Conservation (phyloP, 176 grass and related monocot genomes). For the Luzula sylvatica region DNA sequence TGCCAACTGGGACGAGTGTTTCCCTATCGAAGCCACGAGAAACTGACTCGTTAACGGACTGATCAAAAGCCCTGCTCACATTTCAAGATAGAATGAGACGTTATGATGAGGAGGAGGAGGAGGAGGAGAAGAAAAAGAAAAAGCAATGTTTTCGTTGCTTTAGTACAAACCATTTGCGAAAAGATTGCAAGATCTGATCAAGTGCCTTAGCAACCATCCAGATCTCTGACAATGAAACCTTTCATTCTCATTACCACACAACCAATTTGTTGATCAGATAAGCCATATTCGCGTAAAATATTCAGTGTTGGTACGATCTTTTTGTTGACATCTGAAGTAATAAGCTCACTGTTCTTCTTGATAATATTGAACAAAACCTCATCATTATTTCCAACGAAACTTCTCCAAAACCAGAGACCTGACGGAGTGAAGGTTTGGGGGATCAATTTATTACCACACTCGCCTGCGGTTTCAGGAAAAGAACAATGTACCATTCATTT, state of each 20-base stretch:
- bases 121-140: too few species aligned
- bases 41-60: background rate
- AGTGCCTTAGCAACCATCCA: background rate
- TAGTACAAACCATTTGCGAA: too few species aligned
- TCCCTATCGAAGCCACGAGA: background rate
- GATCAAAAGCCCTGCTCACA: background rate
- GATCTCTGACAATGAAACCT: too few species aligned
- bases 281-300: background rate
- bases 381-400: background rate
- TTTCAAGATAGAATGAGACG: background rate
- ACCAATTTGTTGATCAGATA: background rate
- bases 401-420: conserved; percentile 12
- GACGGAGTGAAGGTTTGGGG: background rate
- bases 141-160: too few species aligned
- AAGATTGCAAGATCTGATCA: too few species aligned
- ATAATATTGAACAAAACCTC: background rate
- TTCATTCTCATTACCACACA: too few species aligned
- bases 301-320: background rate
- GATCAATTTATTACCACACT: background rate
- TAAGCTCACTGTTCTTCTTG: background rate
- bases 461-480: background rate
- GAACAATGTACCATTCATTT: too few species aligned
- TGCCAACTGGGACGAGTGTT: conserved; percentile 2
- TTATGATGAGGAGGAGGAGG: too few species aligned
- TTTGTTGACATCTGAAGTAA: background rate